Base-by-base conservation (phyloP, 1,284 basidiomycete species). In the Cerrena zonata region DNA sequence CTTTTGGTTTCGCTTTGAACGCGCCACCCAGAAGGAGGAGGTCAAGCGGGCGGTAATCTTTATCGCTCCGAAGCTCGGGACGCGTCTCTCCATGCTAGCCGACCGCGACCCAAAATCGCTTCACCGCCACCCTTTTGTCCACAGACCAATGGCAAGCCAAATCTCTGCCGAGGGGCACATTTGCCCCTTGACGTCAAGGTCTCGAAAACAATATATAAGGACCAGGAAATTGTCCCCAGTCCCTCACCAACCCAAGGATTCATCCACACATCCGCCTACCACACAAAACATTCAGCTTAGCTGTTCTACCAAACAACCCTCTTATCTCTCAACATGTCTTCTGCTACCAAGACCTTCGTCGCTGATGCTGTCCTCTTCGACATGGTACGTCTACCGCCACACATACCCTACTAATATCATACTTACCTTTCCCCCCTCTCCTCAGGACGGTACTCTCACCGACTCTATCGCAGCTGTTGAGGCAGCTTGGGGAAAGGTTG, bases 401-500 rank as follows among this genome's bases (percentile, higher is more conserved):
- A 19, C 21, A 27, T 38, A 23, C 26, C n/a, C 27, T 27, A 19
- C 15, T 7, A n/a, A 15, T 34, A 34, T 34, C 15, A 15, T 26
- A 13, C n/a, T n/a, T 50, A 41, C 46, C 53, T 48, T 55, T 52
- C 57, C 30, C 58, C 38, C 49, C 27, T n/a, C n/a, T 54, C 42
- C 54, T 42, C 49, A 84, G 82, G 82, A 85, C 61, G 84, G 84
- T 40, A 87, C 84, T 11, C 70, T 88, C 50, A 87, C 86, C 48
- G 84, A 88, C 63, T 86, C 84, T 24, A 88, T 88, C 61, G 71
- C 80, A 22, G 86, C 87, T 7, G 84, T 89, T 56, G 87, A 89
- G 65, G 84, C 84, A 4, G 87, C 87, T 5, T 89, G 87, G 87
- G 79, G 78, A 30, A 83, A 82, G 58, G 85, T 89, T 46, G 86